These are phyloP conservation scores for Yamadazyma triangularis DNA, from an alignment of 1,139 yeast genomes.

Conservation along the genomic window DNA sequence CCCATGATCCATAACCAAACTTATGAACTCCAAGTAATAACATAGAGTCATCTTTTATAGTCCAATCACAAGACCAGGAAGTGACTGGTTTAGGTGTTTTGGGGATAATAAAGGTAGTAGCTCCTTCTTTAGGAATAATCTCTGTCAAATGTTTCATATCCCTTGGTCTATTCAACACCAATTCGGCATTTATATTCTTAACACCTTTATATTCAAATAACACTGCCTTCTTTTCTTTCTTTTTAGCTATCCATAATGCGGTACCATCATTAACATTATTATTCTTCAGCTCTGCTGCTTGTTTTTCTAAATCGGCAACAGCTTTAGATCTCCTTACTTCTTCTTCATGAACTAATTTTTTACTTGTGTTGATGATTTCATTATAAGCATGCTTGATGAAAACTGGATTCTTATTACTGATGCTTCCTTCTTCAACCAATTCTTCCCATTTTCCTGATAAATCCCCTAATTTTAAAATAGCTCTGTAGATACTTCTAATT, in stretches of 20 bases:
- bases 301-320: constrained; percentile 56
- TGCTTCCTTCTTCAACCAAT: constrained; percentile 83
- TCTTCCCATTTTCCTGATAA: constrained; percentile 79
- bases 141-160: constrained; percentile 69
- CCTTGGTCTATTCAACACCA: constrained; percentile 73
- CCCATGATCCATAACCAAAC: constrained; percentile 97
- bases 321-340: constrained; percentile 56
- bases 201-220: constrained; percentile 87
- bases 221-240: constrained; percentile 81
- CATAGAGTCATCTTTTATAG: constrained; percentile 76
- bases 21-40: constrained; percentile 81
- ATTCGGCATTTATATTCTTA: constrained; percentile 86
- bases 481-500: constrained; percentile 78
- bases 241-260: constrained; percentile 54
- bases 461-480: constrained; percentile 80
- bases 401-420: constrained; percentile 84
- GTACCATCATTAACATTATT: constrained; percentile 29
- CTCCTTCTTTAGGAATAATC: constrained; percentile 55
- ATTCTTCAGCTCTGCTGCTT: constrained; percentile 53
- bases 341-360: constrained; percentile 60
- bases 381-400: constrained; percentile 70
- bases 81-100: constrained; percentile 72
- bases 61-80: constrained; percentile 93
- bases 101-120: constrained; percentile 54
- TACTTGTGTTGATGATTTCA: constrained; percentile 63